phyloP scores from a whole-genome alignment of 2,329 filamentous ascomycete species.

The Fusarium buharicum region DNA sequence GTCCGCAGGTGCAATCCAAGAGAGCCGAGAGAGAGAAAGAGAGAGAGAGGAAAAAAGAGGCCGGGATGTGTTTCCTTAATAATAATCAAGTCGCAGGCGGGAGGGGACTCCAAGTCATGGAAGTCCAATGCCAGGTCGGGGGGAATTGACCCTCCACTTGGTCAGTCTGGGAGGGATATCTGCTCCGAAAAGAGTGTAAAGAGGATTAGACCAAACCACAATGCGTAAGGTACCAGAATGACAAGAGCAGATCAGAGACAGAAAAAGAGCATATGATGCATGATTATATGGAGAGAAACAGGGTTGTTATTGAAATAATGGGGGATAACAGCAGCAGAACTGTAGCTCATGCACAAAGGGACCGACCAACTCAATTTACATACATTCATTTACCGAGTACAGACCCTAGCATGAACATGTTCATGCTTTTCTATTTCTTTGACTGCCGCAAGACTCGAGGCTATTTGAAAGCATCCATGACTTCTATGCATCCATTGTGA shows the following conservation, averaged over 20 bases:
- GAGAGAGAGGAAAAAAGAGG: constrained; percentile 5
- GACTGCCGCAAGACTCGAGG: not conserved
- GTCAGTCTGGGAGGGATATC: constrained; percentile 27
- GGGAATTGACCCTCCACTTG: constrained; percentile 23
- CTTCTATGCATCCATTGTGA: not conserved
- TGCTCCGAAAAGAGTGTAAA: constrained; percentile 34
- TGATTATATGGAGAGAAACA: constrained; percentile 11
- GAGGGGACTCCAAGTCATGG: constrained; percentile 16
- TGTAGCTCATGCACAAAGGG: constrained; percentile 13
- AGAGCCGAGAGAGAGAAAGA: constrained; percentile 7
- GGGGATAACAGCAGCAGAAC: constrained; percentile 1
- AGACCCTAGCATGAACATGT: no score
- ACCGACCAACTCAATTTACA: constrained; percentile 4
- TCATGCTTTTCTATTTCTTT: not conserved
- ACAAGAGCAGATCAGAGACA: constrained; percentile 28
- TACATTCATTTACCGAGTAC: not conserved
- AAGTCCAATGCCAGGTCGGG: not conserved
- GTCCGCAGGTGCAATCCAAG: constrained; percentile 6
- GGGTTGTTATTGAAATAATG: constrained; percentile 10
- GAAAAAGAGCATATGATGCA: constrained; percentile 5
- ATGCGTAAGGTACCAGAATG: constrained; percentile 7
- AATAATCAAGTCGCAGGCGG: constrained; percentile 26
- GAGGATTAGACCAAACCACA: constrained; percentile 21
- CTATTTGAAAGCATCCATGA: not conserved
- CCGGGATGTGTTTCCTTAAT: constrained; percentile 40